These are phyloP conservation scores for Candida multigemmis DNA, from an alignment of 805 yeast genomes.

Conservation along the genomic window DNA sequence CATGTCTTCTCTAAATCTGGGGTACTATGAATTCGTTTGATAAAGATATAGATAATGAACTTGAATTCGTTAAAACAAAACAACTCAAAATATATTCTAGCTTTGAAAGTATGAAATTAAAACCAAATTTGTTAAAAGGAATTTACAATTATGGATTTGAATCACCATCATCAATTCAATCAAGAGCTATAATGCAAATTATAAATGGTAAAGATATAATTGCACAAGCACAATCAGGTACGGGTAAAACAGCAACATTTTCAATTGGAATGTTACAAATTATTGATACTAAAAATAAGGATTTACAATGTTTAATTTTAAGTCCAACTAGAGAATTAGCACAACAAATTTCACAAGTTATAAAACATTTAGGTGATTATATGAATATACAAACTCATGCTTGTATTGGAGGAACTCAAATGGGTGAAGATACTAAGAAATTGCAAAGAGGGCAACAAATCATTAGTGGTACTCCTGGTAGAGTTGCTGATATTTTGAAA, in stretches of 20 bases:
- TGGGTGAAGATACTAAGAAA: slow-evolving; percentile 71
- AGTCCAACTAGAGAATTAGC: slow-evolving; percentile 98
- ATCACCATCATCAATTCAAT: slow-evolving; percentile 95
- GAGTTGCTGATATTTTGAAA: slow-evolving; percentile 86
- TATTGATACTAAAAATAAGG: slow-evolving; percentile 62
- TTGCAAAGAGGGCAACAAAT: slow-evolving; percentile 78
- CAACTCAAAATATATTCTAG: slow-evolving; percentile 45
- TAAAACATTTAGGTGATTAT: slow-evolving; percentile 77
- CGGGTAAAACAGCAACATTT: slow-evolving; percentile 98
- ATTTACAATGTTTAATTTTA: slow-evolving; percentile 81
- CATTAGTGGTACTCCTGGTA: slow-evolving; percentile 96
- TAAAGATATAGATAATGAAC: slow-evolving; percentile 46
- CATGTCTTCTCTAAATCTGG: too few relatives aligned
- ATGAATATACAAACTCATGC: slow-evolving; percentile 84
- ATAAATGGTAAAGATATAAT: slow-evolving; percentile 90
- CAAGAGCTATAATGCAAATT: slow-evolving; percentile 93
- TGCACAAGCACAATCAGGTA: slow-evolving; percentile 99
- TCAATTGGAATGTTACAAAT: slow-evolving; percentile 88
- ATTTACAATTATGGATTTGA: slow-evolving; percentile 90
- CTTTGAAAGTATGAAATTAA: slow-evolving; percentile 32
- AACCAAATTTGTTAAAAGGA: slow-evolving; percentile 35
- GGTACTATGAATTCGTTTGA: slow-evolving; percentile 44
- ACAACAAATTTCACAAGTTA: slow-evolving; percentile 82
- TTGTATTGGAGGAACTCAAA: slow-evolving; percentile 87
- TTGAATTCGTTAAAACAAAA: slow-evolving; percentile 56